phyloP scores from a whole-genome alignment of 306 rosid species.

The Quercus mongolica region DNA sequence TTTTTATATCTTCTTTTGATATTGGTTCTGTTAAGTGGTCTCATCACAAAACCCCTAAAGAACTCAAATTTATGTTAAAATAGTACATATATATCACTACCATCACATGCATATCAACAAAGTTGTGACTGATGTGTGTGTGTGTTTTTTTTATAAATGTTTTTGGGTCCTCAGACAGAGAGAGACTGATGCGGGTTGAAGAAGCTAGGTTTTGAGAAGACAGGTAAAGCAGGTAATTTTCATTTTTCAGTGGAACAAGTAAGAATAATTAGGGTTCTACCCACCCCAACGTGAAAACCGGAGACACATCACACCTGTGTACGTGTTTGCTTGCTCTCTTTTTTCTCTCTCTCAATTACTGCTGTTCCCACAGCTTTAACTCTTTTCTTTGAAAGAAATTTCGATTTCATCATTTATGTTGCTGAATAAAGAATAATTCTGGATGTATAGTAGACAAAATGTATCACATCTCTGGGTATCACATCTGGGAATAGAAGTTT shows the following conservation, averaged over 20 bases:
- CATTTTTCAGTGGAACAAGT: constrained; percentile 33
- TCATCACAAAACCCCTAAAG: constrained; percentile 20
- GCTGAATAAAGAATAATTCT: constrained; percentile 17
- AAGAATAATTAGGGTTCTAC: constrained; percentile 57
- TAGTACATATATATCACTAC: not conserved
- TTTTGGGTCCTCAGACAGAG: not conserved
- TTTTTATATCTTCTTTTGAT: not conserved
- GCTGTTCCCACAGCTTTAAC: constrained; percentile 15
- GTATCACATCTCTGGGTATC: not conserved
- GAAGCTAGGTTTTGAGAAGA: constrained; percentile 28
- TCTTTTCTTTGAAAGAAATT: constrained; percentile 5
- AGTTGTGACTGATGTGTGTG: constrained; percentile 26
- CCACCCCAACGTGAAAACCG: constrained; percentile 53
- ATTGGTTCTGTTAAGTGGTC: constrained; percentile 29
- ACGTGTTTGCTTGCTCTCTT: constrained; percentile 28
- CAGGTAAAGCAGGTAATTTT: constrained; percentile 35
- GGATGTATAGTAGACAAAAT: constrained; percentile 12
- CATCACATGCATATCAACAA: constrained; percentile 33
- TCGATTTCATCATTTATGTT: constrained; percentile 12
- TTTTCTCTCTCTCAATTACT: constrained; percentile 14
- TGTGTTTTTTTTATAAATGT: not conserved
- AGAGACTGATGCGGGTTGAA: constrained; percentile 27
- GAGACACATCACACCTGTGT: constrained; percentile 25
- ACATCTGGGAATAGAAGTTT: not conserved
- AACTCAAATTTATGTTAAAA: not conserved